Conservation (phyloP, 2,329 filamentous ascomycete species). For the Diaporthe vexans region DNA sequence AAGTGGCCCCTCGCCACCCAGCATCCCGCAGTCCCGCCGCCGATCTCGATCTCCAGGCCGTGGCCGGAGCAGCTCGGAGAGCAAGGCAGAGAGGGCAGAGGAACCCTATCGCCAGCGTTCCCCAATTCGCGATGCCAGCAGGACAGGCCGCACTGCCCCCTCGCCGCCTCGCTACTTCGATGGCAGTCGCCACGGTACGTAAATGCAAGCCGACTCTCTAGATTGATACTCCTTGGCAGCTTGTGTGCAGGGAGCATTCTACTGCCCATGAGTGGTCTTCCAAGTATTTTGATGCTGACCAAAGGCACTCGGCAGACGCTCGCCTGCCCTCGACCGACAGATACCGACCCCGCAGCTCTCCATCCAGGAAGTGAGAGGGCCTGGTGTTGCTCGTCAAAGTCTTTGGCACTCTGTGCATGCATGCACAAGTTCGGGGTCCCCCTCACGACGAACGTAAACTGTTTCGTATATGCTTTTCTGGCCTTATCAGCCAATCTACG, state of each 20-base stretch:
- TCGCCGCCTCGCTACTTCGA: slow-evolving; percentile 23
- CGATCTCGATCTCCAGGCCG: slow-evolving; percentile 28
- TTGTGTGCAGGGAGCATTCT: background rate
- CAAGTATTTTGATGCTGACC: background rate
- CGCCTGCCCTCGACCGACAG: slow-evolving; percentile 28
- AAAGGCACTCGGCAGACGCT: background rate
- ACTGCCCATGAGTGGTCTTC: background rate
- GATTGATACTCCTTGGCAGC: background rate
- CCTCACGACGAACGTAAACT: too few relatives aligned
- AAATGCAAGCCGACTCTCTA: background rate
- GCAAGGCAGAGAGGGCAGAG: background rate
- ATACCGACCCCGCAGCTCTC: slow-evolving; percentile 26
- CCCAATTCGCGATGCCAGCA: slow-evolving; percentile 7
- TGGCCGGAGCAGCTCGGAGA: background rate
- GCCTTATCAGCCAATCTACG: background rate
- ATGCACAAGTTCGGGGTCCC: too few relatives aligned
- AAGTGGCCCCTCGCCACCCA: background rate
- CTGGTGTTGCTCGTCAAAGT: too few relatives aligned
- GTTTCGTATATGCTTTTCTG: background rate
- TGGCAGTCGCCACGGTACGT: slow-evolving; percentile 25
- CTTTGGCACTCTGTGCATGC: background rate
- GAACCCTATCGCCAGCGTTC: slow-evolving; percentile 20
- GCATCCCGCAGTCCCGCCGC: background rate
- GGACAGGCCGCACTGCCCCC: background rate
- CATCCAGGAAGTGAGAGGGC: background rate